Percentiles rank a stretch among this genome's conserved stretches.
These are phyloP conservation scores for Psilocybe cubensis DNA, from an alignment of 768 basidiomycete genomes.

Conservation along the genomic window DNA sequence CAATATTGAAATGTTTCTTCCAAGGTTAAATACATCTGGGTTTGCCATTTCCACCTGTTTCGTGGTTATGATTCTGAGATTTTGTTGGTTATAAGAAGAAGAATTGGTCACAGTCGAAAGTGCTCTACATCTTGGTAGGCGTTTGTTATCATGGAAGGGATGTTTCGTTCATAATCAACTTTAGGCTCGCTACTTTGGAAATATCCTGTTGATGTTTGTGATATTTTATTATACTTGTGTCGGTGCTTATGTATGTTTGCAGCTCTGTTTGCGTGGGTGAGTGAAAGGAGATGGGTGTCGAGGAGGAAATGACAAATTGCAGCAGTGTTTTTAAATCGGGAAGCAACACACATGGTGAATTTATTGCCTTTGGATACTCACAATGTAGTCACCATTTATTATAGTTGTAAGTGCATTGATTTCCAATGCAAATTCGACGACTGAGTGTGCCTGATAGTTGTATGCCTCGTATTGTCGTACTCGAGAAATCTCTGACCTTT, in stretches of 20 bases:
- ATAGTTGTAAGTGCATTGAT: conserved; percentile 6
- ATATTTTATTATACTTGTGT: not conserved
- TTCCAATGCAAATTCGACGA: not conserved
- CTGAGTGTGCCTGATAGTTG: conserved; percentile 11
- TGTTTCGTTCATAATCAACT: not conserved
- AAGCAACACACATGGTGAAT: conserved; percentile 12
- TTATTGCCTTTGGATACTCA: not conserved
- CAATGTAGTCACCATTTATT: not conserved
- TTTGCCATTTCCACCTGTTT: not conserved
- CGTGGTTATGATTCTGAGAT: not conserved
- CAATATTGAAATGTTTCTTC: not conserved
- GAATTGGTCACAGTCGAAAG: conserved; percentile 25
- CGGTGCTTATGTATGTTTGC: not conserved
- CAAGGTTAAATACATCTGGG: conserved; percentile 29
- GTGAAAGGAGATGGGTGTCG: not conserved
- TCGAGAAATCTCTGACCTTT: too few species aligned
- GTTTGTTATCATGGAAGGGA: not conserved
- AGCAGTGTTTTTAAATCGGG: conserved; percentile 21
- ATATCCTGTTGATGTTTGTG: conserved; percentile 22
- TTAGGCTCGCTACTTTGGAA: conserved; percentile 27
- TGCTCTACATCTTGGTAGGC: conserved; percentile 24
- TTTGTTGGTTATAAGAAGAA: conserved; percentile 13
- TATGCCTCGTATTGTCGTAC: too few species aligned
- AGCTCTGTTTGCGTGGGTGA: conserved; percentile 14
- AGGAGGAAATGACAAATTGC: not conserved